Evolutionary conservation across 2,329 filamentous ascomycete genomes (phyloP).

Genomic region (Alternaria longipes): DNA sequence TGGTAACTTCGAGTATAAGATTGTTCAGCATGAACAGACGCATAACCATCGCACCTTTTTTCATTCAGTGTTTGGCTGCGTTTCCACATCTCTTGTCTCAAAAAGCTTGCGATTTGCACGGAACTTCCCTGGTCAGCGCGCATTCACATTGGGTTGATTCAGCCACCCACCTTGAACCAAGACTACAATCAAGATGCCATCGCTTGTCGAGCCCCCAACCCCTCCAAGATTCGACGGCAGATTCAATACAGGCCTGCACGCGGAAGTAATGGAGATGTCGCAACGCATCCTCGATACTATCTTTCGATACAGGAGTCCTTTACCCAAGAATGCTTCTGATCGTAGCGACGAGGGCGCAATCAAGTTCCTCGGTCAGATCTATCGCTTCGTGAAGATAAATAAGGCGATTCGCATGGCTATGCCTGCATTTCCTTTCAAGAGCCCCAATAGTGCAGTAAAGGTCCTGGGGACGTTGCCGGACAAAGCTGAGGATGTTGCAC

Average conservation of each 20-base stretch:
- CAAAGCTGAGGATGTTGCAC: conserved; percentile 54
- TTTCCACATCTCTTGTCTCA: too few relatives aligned
- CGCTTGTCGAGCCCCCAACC: conserved; percentile 5
- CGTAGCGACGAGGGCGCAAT: conserved; percentile 26
- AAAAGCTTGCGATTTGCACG: too few relatives aligned
- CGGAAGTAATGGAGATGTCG: conserved; percentile 7
- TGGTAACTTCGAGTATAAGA: too few relatives aligned
- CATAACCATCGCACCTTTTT: too few relatives aligned
- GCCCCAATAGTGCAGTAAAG: conserved; percentile 63
- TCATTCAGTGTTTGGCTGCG: too few relatives aligned
- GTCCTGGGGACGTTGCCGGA: conserved; percentile 59
- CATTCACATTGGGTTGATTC: background rate
- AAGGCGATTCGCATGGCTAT: conserved; percentile 35
- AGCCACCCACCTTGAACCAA: background rate
- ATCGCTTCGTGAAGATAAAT: conserved; percentile 6
- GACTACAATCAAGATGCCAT: conserved; percentile 13
- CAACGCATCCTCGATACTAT: conserved; percentile 22
- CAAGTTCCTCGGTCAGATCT: conserved; percentile 23
- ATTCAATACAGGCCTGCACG: background rate
- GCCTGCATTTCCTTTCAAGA: conserved; percentile 70
- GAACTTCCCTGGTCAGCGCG: too few relatives aligned
- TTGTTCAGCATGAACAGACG: too few relatives aligned
- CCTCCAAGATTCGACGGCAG: background rate
- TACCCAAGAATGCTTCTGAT: conserved; percentile 16
- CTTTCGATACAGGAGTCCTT: conserved; percentile 21